Evolutionary conservation across 129 eudicot species (phyloP), one percentile per base, ranked within the genome.

Genomic region (Flaveria brownii): DNA sequence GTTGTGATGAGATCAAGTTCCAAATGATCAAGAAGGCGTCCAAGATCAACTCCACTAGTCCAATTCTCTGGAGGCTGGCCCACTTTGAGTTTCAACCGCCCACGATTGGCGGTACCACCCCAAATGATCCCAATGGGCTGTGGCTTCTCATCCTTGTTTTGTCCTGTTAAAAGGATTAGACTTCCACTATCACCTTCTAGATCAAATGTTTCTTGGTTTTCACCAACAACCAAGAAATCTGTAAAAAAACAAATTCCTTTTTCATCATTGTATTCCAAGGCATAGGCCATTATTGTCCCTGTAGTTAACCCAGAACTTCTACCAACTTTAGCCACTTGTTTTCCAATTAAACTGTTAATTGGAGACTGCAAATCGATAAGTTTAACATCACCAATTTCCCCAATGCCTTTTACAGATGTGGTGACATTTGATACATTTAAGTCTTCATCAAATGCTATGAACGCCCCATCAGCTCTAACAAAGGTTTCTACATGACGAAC

Each of bases 161-260:
- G 83, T 71, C 83, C 85, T 10, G 87, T 88, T 68, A 91, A 52
- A 50, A 91, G 86, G 43, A 91, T 91, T 67, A 91, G 95, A 75
- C 97, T 91, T 67, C 97, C 97, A 69, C 97, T 91, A 69, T 91
- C 97, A 77, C 97, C 97, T 85, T 88, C 97, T 80, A 91, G 95
- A 80, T 91, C 97, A 82, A 91, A 91, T 1, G 95, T 88, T 81
- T 88, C 85, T 57, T 87, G 95, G 80, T 88, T 91, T 80, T 91
- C 90, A 12, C 97, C 97, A 23, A 91, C 88, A 60, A 91, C 97
- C 65, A 91, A 87, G 74, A 91, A 88, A 80, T 91, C 97, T 11
- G 97, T 91, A 70, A 91, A 83, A 75, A 91, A 88, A 68, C 95
- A 91, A 54, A 88, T 87, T 43, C 97, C 95, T 84, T 91, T 91